Evolutionary conservation across 805 yeast species (phyloP), one percentile per base, ranked within the genome.

Genomic region (Clavispora phyllophila): DNA sequence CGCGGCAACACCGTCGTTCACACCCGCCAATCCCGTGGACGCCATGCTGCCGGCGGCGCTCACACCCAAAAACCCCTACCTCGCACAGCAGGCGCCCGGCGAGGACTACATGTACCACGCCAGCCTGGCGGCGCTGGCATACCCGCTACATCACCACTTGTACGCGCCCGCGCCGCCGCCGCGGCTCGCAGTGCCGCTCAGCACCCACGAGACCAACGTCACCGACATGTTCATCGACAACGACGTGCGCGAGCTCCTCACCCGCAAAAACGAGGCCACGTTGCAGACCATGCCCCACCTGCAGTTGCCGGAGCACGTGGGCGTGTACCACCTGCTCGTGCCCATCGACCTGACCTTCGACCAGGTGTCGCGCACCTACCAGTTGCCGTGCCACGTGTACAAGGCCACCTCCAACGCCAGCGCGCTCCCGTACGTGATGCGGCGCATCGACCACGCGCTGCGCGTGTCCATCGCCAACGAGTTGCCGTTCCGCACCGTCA

Each of bases 141-240:
- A 66, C 49, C 84, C 85, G 0, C 65, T 87, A 35, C 88, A 88
- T 55, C 86, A 87, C 59, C 96, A 90, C 63, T 65, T 88, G 31
- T 90, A 91, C 63, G 93, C 96, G 0, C 97, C 97, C 2, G 75
- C 79, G 24, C 91, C 96, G 9, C 87, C 90, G 3, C 90, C 89
- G 8, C 81, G 83, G 56, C 61, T 82, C 37, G 71, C 73, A 32
- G 62, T 76, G 9, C 80, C 82, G 12, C 66, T 85, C 47, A 73
- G 75, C 38, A 79, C 87, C 1, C 81, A 89, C 58, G 90, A 89
- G 63, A 75, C 88, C 34, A 79, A 79, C 25, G 77, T 82, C 3
- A 77, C 78, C 42, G 76, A 75, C 44, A 70, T 93, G 55, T 90
- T 90, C 58, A 75, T 91, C 9, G 79, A 89, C 9, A 78, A 78